A percentile compares a stretch with the other conserved stretches of the same genome.
Evolutionary conservation across 345 rosid genomes (phyloP).

Genomic region (Erucastrum elatum): DNA sequence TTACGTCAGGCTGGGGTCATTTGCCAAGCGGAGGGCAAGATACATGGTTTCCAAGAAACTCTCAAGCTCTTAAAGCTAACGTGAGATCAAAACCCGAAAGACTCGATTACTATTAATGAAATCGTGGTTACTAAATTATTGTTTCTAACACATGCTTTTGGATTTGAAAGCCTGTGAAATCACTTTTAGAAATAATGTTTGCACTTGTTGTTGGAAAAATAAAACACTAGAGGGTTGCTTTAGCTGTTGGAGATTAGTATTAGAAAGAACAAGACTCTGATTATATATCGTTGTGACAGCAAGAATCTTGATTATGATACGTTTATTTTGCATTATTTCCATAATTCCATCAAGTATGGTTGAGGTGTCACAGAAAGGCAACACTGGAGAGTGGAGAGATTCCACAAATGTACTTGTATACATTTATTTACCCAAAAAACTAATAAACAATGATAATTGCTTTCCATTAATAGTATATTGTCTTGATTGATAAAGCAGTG

Average conservation of each 20-base stretch:
- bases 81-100: background rate
- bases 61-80: background rate
- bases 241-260: conserved; percentile 90
- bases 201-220: background rate
- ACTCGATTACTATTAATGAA: background rate
- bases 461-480: too few relatives aligned
- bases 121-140: background rate
- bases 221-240: conserved; percentile 61
- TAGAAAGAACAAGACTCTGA: conserved; percentile 41
- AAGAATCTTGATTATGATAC: background rate
- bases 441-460: too few relatives aligned
- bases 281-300: background rate
- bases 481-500: background rate
- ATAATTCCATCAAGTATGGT: background rate
- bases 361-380: background rate
- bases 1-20: background rate
- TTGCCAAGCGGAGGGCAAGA: conserved; percentile 8
- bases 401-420: background rate
- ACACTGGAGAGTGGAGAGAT: background rate
- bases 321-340: background rate
- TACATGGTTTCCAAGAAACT: conserved; percentile 21
- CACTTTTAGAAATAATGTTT: background rate
- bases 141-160: background rate
- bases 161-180: background rate
- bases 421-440: background rate